Evolutionary conservation across 352 stramenopile species (phyloP), one percentile per base, ranked within the genome.

Genomic region (Phytopythium oedochilum): DNA sequence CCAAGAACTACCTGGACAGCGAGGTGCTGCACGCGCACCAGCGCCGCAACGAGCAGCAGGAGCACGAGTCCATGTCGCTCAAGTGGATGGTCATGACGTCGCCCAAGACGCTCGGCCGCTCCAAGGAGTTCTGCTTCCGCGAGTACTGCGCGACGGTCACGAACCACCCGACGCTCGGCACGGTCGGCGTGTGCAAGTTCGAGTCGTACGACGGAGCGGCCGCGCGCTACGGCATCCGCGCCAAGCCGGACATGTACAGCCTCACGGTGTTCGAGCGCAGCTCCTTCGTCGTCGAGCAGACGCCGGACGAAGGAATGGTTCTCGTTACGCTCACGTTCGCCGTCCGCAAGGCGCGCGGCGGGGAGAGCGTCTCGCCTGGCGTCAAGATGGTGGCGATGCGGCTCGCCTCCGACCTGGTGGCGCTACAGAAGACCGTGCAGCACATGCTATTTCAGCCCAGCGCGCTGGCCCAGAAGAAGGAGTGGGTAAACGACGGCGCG

Each of bases 11-110:
- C 49, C 51, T 92, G 15, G 85, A 95, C 55, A 78, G 73, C 35
- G 81, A 95, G 63, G 85, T 95, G 52, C 63, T 95, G 29, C 71
- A 90, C 53, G 61, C 75, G 6, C 75, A 95, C 54, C 36, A 54
- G 11, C 57, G 48, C 12, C 46, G 53, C 12, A 71, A 75, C 57
- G 29, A 55, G 23, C 31, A 29, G 20, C 22, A 42, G 28, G 48
- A 55, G 59, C 50, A 65, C 15, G 83, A 92, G 63, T 89, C 77
- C 34, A 73, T 95, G 55, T 76, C 81, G 55, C 66, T 95, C 58
- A 95, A 95, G 63, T 95, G 85, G 85, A 60, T 88, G 53, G 83
- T 85, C 36, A 80, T 86, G 55, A 88, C 75, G 36, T 86, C 85
- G 1, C 77, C 74, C 34, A 92, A 89, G 59, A 86, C 82, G 45